These are phyloP conservation scores for Chytriomyces sp. DNA, from an alignment of 192 early-diverging fungal species.

Conservation along the genomic window DNA sequence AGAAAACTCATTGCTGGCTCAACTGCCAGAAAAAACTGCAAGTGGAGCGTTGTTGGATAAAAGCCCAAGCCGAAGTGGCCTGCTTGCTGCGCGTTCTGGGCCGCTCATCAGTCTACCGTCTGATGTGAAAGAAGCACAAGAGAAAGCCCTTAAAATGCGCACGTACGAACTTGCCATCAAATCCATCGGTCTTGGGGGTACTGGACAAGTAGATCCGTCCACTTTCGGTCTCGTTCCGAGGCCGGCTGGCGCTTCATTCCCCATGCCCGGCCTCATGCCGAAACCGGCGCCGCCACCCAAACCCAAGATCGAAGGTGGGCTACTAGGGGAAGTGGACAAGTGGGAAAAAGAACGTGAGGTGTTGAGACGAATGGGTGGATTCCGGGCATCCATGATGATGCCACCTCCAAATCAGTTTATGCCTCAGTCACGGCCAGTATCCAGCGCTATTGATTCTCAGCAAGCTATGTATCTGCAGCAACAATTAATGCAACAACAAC, in stretches of 20 bases:
- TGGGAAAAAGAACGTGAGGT: constrained; percentile 41
- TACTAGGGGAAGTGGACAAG: constrained; percentile 44
- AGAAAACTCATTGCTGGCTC: constrained; percentile 36
- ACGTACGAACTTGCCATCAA: constrained; percentile 24
- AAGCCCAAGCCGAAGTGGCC: constrained; percentile 20
- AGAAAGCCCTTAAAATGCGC: constrained; percentile 28
- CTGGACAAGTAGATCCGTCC: neutral
- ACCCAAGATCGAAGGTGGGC: constrained; percentile 45
- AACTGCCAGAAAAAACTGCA: constrained; percentile 31
- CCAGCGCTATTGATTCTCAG: neutral
- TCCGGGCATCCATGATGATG: constrained; percentile 25
- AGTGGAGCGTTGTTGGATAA: constrained; percentile 17
- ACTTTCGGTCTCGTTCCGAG: neutral
- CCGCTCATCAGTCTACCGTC: constrained; percentile 29
- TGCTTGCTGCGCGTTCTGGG: neutral
- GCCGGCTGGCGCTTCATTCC: neutral
- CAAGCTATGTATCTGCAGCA: neutral
- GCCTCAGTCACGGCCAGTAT: constrained; percentile 1
- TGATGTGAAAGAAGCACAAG: constrained; percentile 32
- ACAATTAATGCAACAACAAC: constrained; percentile 1
- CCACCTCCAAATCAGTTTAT: constrained; percentile 3
- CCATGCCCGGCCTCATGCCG: neutral
- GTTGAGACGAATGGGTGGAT: constrained; percentile 39
- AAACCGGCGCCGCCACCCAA: constrained; percentile 19
- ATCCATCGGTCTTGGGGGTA: constrained; percentile 26